Base-by-base conservation (phyloP, 495 filamentous ascomycete species). In the Parachaetomium inaequale region DNA sequence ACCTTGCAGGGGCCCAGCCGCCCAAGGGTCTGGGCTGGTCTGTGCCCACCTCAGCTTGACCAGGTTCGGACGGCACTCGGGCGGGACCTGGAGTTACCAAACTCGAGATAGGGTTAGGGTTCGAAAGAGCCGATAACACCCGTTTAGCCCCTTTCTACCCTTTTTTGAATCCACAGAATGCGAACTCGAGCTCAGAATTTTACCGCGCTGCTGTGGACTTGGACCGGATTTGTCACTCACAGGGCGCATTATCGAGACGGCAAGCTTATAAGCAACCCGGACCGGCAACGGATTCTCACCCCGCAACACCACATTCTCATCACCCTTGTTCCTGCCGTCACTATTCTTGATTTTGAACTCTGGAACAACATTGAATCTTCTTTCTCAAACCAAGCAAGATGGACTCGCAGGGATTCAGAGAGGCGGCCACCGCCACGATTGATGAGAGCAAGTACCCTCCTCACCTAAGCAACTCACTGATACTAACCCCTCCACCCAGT, bases 341-440 rank as follows among this genome's bases (percentile, higher is more conserved):
- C 19, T 43, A 2, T n/a, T 21, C 7, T 43, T 43, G 8, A 15
- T 40, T 15, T 40, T 40, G 36, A n/a, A n/a, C n/a, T n/a, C n/a
- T 40, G 36, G 17, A 40, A 40, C 36, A 2, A 5, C 43, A 21
- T 25, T 47, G 7, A 12, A 53, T 21, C 36, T 40, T 40, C 14
- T 17, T 46, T 46, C 17, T 46, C n/a, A 10, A 25, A 23, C 21
- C 23, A 32, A 49, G 12, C 11, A 63, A 58, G 28, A 98, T 98
- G 93, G 86, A 97, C 68, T 88, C 88, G 23, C 79, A 88, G 46
- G 85, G 89, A 58, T 98, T 97, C 77, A 78, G 87, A 55, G 82
- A 85, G 62, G 92, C 93, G 42, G 94, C 92, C 32, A 83, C 89
- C 61, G 83, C 89, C 36, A 88, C 89, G 34, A 85, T 96, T 65